Conservation (phyloP, 805 yeast genomes). For the Saccharomycopsis sp. region DNA sequence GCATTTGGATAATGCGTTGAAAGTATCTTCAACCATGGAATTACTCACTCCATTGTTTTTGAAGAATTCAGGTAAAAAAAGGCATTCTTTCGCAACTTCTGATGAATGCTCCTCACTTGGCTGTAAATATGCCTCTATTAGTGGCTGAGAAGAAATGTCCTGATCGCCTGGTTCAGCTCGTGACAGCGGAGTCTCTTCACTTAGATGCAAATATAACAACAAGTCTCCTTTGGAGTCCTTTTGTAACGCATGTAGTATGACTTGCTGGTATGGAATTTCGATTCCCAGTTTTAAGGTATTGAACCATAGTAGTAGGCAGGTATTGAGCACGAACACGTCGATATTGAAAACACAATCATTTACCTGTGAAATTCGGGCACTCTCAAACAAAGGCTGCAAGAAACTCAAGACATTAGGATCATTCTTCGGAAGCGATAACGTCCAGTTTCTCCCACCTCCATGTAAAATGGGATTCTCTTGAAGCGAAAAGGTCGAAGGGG, state of each 20-base stretch:
- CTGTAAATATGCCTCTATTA: slow-evolving; percentile 4
- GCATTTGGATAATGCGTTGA: slow-evolving; percentile 31
- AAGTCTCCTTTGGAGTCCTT: slow-evolving; percentile 6
- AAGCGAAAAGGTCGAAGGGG: slow-evolving; percentile 15
- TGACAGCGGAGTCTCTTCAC: slow-evolving; percentile 18
- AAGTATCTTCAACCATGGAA: slow-evolving; percentile 30
- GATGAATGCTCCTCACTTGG: neutral
- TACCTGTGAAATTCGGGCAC: neutral
- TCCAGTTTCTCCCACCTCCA: slow-evolving; percentile 20
- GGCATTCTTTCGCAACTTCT: no score
- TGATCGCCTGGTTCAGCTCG: slow-evolving; percentile 23
- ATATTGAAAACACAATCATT: slow-evolving; percentile 9
- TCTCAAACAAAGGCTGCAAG: neutral
- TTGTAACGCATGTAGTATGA: slow-evolving; percentile 23
- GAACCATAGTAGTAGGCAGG: slow-evolving; percentile 34
- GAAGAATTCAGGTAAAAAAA: slow-evolving; percentile 28
- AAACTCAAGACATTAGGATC: no score
- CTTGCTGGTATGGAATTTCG: slow-evolving; percentile 28
- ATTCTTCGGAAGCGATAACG: neutral
- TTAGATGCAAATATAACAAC: slow-evolving; percentile 21
- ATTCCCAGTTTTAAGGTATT: slow-evolving; percentile 28
- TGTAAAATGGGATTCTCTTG: slow-evolving; percentile 21
- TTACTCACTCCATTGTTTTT: slow-evolving; percentile 32
- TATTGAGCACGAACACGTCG: slow-evolving; percentile 33
- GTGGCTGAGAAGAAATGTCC: neutral